Evolutionary conservation across 306 rosid species (phyloP).

Genomic region (Geum urbanum): DNA sequence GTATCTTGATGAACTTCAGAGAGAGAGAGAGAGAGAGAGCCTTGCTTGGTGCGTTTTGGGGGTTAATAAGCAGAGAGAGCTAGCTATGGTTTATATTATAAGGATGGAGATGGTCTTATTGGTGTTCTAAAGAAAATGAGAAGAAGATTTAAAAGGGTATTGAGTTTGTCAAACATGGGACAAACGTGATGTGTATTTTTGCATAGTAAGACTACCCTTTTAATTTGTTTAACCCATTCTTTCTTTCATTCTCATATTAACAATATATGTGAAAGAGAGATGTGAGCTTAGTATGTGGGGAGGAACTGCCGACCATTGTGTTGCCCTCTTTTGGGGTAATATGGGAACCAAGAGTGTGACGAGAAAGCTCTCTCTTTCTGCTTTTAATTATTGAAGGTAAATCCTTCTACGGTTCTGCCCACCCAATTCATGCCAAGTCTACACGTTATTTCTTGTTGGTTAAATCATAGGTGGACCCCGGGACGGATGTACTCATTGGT

Average conservation of each 20-base stretch:
- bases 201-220: conserved; percentile 1
- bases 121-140: conserved; percentile 5
- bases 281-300: conserved; percentile 6
- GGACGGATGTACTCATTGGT: too few species aligned
- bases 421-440: conserved; percentile 26
- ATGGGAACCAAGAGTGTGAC: not conserved
- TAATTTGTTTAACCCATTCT: conserved; percentile 18
- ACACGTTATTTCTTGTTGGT: conserved; percentile 16
- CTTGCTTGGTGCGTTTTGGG: conserved; percentile 1
- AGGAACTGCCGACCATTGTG: not conserved
- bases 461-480: conserved; percentile 32
- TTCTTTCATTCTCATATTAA: not conserved
- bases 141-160: conserved; percentile 15
- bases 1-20: not conserved
- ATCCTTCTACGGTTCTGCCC: conserved; percentile 11
- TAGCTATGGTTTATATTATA: not conserved
- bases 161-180: conserved; percentile 50
- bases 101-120: conserved; percentile 17
- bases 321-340: conserved; percentile 4
- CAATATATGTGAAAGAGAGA: conserved; percentile 2
- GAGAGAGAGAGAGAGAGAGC: conserved; percentile 9
- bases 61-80: conserved; percentile 3
- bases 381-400: conserved; percentile 11
- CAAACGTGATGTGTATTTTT: conserved; percentile 18
- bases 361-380: conserved; percentile 5